Conservation (phyloP, 768 basidiomycete species). For the Terana coerulea region DNA sequence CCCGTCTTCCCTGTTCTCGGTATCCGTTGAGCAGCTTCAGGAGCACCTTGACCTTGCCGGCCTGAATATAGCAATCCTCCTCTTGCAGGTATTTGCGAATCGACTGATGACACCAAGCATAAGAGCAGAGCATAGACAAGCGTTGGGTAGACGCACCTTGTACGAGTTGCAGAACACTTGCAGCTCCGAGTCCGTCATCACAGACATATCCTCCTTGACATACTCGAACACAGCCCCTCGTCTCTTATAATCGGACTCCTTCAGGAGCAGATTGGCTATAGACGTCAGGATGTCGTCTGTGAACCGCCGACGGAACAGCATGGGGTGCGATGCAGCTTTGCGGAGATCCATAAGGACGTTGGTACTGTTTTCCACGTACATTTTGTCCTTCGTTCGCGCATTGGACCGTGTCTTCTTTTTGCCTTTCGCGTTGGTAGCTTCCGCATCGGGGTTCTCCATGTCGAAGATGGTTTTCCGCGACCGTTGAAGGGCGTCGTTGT, state of each 20-base stretch:
- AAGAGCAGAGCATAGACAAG: background rate
- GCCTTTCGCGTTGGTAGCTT: slow-evolving; percentile 26
- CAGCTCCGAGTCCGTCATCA: slow-evolving; percentile 97
- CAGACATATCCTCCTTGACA: slow-evolving; percentile 96
- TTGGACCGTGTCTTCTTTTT: slow-evolving; percentile 46
- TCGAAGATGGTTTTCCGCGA: slow-evolving; percentile 80
- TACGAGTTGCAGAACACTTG: slow-evolving; percentile 83
- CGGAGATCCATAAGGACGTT: slow-evolving; percentile 98
- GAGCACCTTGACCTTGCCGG: slow-evolving; percentile 82
- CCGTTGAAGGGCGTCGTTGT: slow-evolving; percentile 79
- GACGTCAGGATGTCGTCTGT: slow-evolving; percentile 69
- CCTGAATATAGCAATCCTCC: slow-evolving; percentile 73
- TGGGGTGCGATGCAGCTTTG: slow-evolving; percentile 94
- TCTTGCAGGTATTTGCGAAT: slow-evolving; percentile 72
- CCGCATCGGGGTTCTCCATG: slow-evolving; percentile 30
- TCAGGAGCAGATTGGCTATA: slow-evolving; percentile 79
- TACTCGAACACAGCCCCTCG: slow-evolving; percentile 74
- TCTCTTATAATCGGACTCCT: slow-evolving; percentile 89
- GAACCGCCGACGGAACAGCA: slow-evolving; percentile 88
- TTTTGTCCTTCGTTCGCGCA: slow-evolving; percentile 54
- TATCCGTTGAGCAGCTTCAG: slow-evolving; percentile 70
- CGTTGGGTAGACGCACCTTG: slow-evolving; percentile 51
- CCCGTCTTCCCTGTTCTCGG: slow-evolving; percentile 63
- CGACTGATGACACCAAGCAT: slow-evolving; percentile 39
- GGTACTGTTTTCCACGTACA: slow-evolving; percentile 75